phyloP scores from a whole-genome alignment of 345 rosid genomes.

The Clausena lansium region DNA sequence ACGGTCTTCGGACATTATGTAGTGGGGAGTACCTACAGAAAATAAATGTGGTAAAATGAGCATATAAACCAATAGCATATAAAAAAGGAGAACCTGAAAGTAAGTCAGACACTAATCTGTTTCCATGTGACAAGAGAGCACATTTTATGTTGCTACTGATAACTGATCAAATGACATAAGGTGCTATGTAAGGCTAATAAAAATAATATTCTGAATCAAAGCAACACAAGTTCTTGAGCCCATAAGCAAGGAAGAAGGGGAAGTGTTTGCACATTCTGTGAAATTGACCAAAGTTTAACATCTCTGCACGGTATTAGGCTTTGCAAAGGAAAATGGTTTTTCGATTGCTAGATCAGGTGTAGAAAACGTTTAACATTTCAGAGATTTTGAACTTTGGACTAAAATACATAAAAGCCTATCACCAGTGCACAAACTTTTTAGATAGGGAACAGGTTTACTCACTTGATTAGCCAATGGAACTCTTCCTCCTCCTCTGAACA shows the following conservation, averaged over 20 bases:
- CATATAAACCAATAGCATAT: background rate
- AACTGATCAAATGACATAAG: no score
- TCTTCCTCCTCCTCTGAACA: slow-evolving; percentile 80
- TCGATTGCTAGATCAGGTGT: background rate
- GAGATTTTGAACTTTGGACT: background rate
- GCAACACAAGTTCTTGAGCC: no score
- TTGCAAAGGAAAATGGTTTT: background rate
- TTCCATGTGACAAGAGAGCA: no score
- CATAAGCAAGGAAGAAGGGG: no score
- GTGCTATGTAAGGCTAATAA: no score
- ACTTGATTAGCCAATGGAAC: slow-evolving; percentile 87
- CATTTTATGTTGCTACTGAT: no score
- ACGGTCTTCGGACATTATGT: slow-evolving; percentile 90
- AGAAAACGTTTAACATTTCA: background rate
- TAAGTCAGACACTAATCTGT: no score
- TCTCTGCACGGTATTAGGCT: background rate
- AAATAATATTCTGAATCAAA: no score
- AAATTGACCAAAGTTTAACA: background rate
- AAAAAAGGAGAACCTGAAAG: no score
- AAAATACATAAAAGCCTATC: no score
- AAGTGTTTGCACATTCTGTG: no score
- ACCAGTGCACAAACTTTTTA: background rate
- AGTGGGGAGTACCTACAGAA: slow-evolving; percentile 79
- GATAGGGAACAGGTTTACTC: slow-evolving; percentile 19
- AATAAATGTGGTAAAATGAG: background rate